Evolutionary conservation across 805 yeast genomes (phyloP).

Genomic region (Tetrapisispora taiwanensis): DNA sequence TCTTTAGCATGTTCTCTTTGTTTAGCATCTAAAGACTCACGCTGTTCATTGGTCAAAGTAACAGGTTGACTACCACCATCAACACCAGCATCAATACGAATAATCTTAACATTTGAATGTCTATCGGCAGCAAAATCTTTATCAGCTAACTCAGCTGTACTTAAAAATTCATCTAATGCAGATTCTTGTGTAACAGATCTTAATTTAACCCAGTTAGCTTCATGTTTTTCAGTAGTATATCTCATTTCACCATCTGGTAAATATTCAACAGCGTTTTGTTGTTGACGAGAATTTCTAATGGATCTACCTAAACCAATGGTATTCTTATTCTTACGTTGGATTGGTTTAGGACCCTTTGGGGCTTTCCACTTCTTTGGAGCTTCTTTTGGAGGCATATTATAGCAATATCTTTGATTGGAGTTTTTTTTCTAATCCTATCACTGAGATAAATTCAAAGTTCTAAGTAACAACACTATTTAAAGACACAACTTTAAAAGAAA

Average conservation of each 20-base stretch:
- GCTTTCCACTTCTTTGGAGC: constrained; percentile 70
- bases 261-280: constrained; percentile 57
- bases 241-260: constrained; percentile 83
- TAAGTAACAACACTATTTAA: too few relatives aligned
- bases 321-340: constrained; percentile 74
- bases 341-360: constrained; percentile 89
- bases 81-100: constrained; percentile 49
- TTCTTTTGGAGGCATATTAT: constrained; percentile 33
- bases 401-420: not conserved
- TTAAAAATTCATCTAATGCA: constrained; percentile 86
- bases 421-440: not conserved
- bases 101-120: constrained; percentile 70
- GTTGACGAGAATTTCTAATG: constrained; percentile 61
- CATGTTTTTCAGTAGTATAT: constrained; percentile 75
- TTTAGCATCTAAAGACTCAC: constrained; percentile 44
- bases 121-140: constrained; percentile 93
- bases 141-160: constrained; percentile 91
- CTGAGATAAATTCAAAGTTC: too few relatives aligned
- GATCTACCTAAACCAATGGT: constrained; percentile 78
- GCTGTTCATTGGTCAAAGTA: constrained; percentile 57
- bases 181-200: constrained; percentile 92
- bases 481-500: too few relatives aligned
- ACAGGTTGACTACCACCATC: constrained; percentile 43
- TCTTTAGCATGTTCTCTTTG: constrained; percentile 60
- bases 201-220: constrained; percentile 81